Evolutionary conservation across 2,329 filamentous ascomycete species (phyloP), one percentile per base, ranked within the genome.

Genomic region (Cladosporium colombiae): DNA sequence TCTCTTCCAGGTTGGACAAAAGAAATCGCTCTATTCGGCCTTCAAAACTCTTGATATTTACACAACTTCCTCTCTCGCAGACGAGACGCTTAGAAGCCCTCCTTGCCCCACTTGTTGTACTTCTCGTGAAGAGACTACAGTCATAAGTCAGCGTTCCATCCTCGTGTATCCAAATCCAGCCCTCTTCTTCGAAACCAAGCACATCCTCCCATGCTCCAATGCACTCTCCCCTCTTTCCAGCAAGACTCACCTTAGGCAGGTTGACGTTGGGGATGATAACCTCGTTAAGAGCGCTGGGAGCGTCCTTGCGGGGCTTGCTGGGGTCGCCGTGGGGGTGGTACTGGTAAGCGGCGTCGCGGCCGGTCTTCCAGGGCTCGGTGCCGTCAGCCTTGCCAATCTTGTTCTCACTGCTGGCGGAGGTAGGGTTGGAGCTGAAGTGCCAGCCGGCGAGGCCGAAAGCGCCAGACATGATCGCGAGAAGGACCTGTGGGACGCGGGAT

Each of bases 101-200:
- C 95, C 88, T 98, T 98, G 81, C 95, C 95, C 88, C 92, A 98
- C 86, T 99, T 99, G 91, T 99, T 99, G 88, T 90, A 98, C 84
- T 90, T 91, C 74, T 99, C 95, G 83, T 99, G 95, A 70, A 97
- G 88, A 75, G 90, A 86, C 92, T 96, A 74, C n/a, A 56, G n/a
- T 13, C 31, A 23, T 37, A 25, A 23, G 55, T 66, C 61, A 66
- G 65, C 31, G 25, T 31, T 59, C 33, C 44, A 49, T 55, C 23
- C 49, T 46, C 7, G 14, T 46, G 29, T 46, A 4, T 57, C 33
- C 55, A 40, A 18, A 10, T 21, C 31, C 14, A 46, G 4, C 53
- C 29, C 64, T 44, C 59, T 62, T 23, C 29, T 61, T 25, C 25
- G 29, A 14, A 14, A 5, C 55, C 31, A 35, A 2, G 23, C 21